Evolutionary conservation across 1,284 basidiomycete species (phyloP).

Genomic region (Microbotryomycetes sp.): DNA sequence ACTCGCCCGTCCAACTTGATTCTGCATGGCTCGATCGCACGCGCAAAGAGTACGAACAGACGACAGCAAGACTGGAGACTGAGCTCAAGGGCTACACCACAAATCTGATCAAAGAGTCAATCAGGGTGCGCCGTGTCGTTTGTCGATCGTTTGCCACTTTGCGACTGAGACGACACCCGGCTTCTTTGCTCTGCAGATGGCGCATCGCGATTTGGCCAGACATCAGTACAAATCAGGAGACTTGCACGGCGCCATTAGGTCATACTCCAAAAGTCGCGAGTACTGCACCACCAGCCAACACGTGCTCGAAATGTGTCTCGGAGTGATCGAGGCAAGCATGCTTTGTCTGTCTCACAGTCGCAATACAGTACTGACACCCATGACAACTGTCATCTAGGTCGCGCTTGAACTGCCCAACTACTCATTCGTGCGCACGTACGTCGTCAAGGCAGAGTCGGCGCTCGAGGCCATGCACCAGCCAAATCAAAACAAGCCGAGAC

Average conservation of each 20-base stretch:
- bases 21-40: conserved; percentile 60
- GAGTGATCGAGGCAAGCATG: conserved; percentile 58
- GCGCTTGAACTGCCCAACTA: conserved; percentile 76
- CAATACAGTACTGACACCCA: background rate
- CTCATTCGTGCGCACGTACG: conserved; percentile 70
- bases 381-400: conserved; percentile 47
- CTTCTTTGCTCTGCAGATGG: conserved; percentile 52
- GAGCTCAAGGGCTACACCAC: conserved; percentile 82
- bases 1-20: conserved; percentile 46
- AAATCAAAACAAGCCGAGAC: conserved; percentile 24
- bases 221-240: conserved; percentile 66
- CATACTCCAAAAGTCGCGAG: conserved; percentile 75
- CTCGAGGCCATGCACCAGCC: conserved; percentile 53
- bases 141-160: background rate
- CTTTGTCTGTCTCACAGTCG: conserved; percentile 18
- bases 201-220: conserved; percentile 71
- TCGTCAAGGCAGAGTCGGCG: conserved; percentile 83
- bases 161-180: background rate
- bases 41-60: conserved; percentile 54
- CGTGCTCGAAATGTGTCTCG: conserved; percentile 75
- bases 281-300: conserved; percentile 77
- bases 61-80: conserved; percentile 67
- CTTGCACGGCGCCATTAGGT: conserved; percentile 58
- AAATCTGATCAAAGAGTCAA: conserved; percentile 91
- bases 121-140: conserved; percentile 55